Conservation (phyloP, 208 protist genomes). For the Porcisia deanei region DNA sequence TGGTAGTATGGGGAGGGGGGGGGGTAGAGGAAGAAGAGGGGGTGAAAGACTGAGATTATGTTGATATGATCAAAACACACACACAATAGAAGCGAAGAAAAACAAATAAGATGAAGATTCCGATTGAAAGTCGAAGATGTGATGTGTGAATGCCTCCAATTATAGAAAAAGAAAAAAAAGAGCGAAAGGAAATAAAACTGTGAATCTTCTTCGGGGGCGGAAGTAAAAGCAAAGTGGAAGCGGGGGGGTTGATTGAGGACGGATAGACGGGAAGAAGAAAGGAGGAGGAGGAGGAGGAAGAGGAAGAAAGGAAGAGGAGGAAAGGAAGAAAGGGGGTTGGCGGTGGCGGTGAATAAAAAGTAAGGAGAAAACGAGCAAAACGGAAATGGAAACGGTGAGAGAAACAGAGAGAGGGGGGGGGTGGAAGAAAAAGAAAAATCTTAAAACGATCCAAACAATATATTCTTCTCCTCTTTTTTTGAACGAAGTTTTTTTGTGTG, state of each 20-base stretch:
- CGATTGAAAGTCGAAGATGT: background rate
- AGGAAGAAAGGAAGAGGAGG: background rate
- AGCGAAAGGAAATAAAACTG: background rate
- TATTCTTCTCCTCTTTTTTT: too few species aligned
- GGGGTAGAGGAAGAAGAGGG: background rate
- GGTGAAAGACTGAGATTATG: constrained; percentile 10
- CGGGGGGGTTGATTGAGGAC: too few species aligned
- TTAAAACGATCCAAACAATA: too few species aligned
- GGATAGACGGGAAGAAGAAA: background rate
- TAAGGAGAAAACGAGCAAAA: background rate
- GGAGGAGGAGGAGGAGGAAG: background rate
- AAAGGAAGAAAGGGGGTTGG: background rate
- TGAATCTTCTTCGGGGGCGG: constrained; percentile 1
- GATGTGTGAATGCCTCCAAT: background rate
- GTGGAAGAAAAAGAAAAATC: too few species aligned
- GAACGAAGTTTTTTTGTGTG: too few species aligned
- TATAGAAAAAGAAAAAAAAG: background rate
- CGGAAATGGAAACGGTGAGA: background rate
- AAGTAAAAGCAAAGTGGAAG: background rate
- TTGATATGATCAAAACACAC: background rate
- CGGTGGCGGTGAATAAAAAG: background rate
- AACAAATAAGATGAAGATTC: background rate
- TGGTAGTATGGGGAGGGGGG: background rate
- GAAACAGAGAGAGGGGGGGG: background rate
- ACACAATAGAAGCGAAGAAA: background rate